Evolutionary conservation across 495 filamentous ascomycete species (phyloP), one percentile per base, ranked within the genome.

Genomic region (Patellaria atrata): DNA sequence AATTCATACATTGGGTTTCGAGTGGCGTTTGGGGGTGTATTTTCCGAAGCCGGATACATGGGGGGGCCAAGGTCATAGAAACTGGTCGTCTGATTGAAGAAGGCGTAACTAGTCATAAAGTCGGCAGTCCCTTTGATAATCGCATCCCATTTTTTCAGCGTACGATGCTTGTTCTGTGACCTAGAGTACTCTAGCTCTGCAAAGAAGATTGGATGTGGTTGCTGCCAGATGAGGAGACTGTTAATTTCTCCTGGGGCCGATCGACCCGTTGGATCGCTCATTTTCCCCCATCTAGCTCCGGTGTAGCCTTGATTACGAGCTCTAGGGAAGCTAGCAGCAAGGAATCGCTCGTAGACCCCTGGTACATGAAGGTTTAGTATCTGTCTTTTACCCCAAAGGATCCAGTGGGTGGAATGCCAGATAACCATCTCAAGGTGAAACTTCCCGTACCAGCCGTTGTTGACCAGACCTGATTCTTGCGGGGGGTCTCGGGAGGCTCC

Each of bases 241-340:
- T 71, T 69, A 43, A 71, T 71, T 40, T 69, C 64, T 11, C 67
- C 70, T 5, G 70, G 70, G 8, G 68, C 66, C 25, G 56, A 61
- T 33, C 67, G 52, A 29, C 70, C 68, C 3, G 61, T 60, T 0
- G 68, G 62, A 44, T 71, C 70, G 5, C 60, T 69, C 67, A 71
- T 71, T 49, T 74, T 74, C 5, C 70, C 67, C 61, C 65, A 64
- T 33, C 66, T 58, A 6, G 67, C 64, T 3, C 68, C 70, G 1
- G 42, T 37, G 41, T 72, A 74, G 9, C 68, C 67, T 38, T 70
- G 67, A 0, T 39, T 28, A 5, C 35, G 22, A 1, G 70, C 68
- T 23, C 70, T 58, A 5, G 58, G 54, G 7, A 59, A 37, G 2
- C 61, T 62, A 0, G 61, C 61, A 4, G 52, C 48, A 0, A 74